Base-by-base conservation (phyloP, 2,329 filamentous ascomycete genomes). In the Pseudogymnoascus sp. region DNA sequence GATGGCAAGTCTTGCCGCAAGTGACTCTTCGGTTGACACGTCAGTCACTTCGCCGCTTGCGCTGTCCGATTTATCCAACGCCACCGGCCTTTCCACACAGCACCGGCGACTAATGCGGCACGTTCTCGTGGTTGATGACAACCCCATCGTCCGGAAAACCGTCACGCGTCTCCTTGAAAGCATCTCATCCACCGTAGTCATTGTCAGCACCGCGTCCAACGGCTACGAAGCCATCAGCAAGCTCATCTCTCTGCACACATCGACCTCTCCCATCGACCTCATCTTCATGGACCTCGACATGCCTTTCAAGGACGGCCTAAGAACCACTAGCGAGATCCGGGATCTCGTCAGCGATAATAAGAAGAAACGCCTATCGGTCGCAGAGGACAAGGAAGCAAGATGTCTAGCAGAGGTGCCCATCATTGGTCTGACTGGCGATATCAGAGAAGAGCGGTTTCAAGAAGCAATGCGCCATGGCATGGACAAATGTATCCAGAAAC, bases 211-310 rank as follows among this genome's bases (percentile, higher is more conserved):
- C 21, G 83, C 83, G 1, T 83, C 82, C 65, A 81, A 86, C 67
- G 83, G 83, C 6, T 67, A 79, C 40, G 82, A 86, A 68, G 82
- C 82, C 0, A 74, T 86, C 14, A 69, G 79, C 26, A 75, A 78
- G 1, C 74, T 88, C 24, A 82, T 82, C 60, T 19, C 38, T 3
- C n/a, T 42, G 16, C 21, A 19, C 16, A 42, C 16, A 11, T 42
- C 38, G 7, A 21, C 16, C 16, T 42, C 38, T 10, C 38, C 38
- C 10, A 42, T 42, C 11, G 38, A 42, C 38, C 77, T 90, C 4
- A 83, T 91, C 16, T 77, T 91, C 19, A 91, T 91, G 88, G 88
- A 91, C 69, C 85, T 89, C 68, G 86, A 90, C 70, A 90, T 91
- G 88, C 88, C 88, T 37, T 37, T n/a, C 6, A 37, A 37, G 35